Evolutionary conservation across 768 basidiomycete genomes (phyloP).

Genomic region (Podaxis mareebaensis): DNA sequence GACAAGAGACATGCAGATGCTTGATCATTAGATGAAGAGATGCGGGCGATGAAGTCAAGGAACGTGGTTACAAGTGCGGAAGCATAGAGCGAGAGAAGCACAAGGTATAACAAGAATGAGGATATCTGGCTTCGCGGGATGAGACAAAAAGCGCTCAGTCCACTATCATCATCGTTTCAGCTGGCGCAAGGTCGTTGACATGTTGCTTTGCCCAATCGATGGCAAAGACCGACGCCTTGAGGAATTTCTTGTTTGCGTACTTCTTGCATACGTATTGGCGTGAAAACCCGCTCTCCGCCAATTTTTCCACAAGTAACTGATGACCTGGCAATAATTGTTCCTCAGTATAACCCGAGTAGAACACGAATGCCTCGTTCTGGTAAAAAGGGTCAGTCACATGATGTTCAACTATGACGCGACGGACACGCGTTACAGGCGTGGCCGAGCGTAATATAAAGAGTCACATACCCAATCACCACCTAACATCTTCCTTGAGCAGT

Average conservation of each 20-base stretch:
- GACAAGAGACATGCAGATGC: slow-evolving; percentile 18
- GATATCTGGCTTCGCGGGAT: slow-evolving; percentile 10
- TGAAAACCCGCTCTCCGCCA: slow-evolving; percentile 79
- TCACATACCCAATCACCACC: slow-evolving; percentile 92
- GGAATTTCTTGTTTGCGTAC: slow-evolving; percentile 97
- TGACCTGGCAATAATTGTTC: slow-evolving; percentile 84
- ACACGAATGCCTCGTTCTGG: slow-evolving; percentile 89
- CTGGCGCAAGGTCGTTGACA: slow-evolving; percentile 34
- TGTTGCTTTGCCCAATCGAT: slow-evolving; percentile 70
- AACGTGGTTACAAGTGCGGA: slow-evolving; percentile 1
- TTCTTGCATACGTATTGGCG: slow-evolving; percentile 91
- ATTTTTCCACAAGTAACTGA: slow-evolving; percentile 77
- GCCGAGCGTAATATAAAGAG: slow-evolving; percentile 20
- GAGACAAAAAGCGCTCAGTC: slow-evolving; percentile 30
- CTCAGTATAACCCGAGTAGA: slow-evolving; percentile 90
- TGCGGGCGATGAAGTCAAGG: slow-evolving; percentile 15
- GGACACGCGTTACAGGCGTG: slow-evolving; percentile 19
- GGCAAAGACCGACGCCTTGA: slow-evolving; percentile 83
- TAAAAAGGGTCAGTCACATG: slow-evolving; percentile 39
- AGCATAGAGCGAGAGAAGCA: slow-evolving; percentile 4
- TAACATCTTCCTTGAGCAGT: slow-evolving; percentile 91
- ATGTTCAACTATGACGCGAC: slow-evolving; percentile 18
- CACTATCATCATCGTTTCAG: slow-evolving; percentile 47
- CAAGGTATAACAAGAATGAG: slow-evolving; percentile 6
- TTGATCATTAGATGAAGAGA: slow-evolving; percentile 18